Evolutionary conservation across 1,139 yeast species (phyloP).

Genomic region (Suhomyces panamericanus): DNA sequence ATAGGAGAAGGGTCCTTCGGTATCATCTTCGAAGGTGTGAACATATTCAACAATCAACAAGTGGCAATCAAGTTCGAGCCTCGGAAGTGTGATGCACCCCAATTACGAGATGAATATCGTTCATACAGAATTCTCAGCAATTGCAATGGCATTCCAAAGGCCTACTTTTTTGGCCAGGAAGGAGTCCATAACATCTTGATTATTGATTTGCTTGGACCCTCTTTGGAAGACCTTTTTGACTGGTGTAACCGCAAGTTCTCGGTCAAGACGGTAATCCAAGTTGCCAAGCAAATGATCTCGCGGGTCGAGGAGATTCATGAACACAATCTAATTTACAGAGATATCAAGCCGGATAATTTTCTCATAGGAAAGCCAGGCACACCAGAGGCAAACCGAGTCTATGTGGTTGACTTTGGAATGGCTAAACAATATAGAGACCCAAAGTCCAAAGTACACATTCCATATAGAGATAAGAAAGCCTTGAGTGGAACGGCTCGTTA

Average conservation of each 20-base stretch:
- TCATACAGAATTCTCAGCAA: slow-evolving; percentile 67
- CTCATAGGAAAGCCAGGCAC: slow-evolving; percentile 68
- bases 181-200: slow-evolving; percentile 75
- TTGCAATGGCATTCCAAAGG: slow-evolving; percentile 66
- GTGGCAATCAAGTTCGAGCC: slow-evolving; percentile 84
- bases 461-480: slow-evolving; percentile 63
- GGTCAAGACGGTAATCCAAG: slow-evolving; percentile 70
- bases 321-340: slow-evolving; percentile 70
- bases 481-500: slow-evolving; percentile 66
- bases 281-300: slow-evolving; percentile 73
- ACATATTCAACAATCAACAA: slow-evolving; percentile 69
- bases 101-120: slow-evolving; percentile 72
- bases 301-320: slow-evolving; percentile 67
- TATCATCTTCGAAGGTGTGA: slow-evolving; percentile 77
- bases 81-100: slow-evolving; percentile 78
- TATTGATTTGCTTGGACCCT: slow-evolving; percentile 74
- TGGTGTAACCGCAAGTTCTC: slow-evolving; percentile 76
- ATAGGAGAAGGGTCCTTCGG: slow-evolving; percentile 88
- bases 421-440: slow-evolving; percentile 69
- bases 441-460: slow-evolving; percentile 57
- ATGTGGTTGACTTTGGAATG: slow-evolving; percentile 59
- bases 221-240: slow-evolving; percentile 74
- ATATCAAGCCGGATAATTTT: slow-evolving; percentile 76
- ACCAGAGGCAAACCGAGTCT: slow-evolving; percentile 57
- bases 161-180: slow-evolving; percentile 79